Percentiles rank a stretch among this genome's conserved stretches.
Evolutionary conservation across 2,329 filamentous ascomycete genomes (phyloP).

Genomic region (Arthroderma sp.): DNA sequence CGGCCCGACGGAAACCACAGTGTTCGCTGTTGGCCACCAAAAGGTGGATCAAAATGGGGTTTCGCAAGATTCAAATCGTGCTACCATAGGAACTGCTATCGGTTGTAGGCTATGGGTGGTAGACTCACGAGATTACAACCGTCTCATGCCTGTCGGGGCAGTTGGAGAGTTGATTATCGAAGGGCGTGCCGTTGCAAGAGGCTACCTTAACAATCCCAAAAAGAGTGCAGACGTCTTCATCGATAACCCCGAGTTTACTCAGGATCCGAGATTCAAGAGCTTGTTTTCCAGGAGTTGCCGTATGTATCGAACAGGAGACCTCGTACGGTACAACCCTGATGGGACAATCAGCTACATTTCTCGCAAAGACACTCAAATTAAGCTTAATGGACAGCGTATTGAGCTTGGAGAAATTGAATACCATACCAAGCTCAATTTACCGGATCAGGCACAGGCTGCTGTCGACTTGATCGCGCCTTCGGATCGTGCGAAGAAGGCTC

Average conservation of each 20-base stretch:
- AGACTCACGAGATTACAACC: constrained; percentile 24
- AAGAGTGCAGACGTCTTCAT: constrained; percentile 46
- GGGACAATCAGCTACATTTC: constrained; percentile 14
- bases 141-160: constrained; percentile 39
- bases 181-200: constrained; percentile 40
- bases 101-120: constrained; percentile 28
- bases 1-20: constrained; percentile 29
- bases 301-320: constrained; percentile 17
- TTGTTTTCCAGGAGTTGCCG: constrained; percentile 10
- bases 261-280: constrained; percentile 4
- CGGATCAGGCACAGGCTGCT: constrained; percentile 6
- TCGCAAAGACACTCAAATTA: constrained; percentile 49
- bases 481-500: constrained; percentile 8
- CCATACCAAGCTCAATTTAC: constrained; percentile 8
- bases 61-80: constrained; percentile 16
- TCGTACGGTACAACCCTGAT: constrained; percentile 14
- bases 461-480: constrained; percentile 10
- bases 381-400: constrained; percentile 31
- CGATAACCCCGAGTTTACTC: constrained; percentile 26
- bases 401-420: constrained; percentile 21
- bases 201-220: constrained; percentile 43
- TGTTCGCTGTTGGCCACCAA: constrained; percentile 18
- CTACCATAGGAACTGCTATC: constrained; percentile 23
- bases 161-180: constrained; percentile 17
- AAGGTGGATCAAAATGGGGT: constrained; percentile 17